A percentile compares a stretch with the other conserved stretches of the same genome.
These are phyloP conservation scores for Annulohypoxylon bovei DNA, from an alignment of 495 filamentous ascomycete species.

Conservation along the genomic window DNA sequence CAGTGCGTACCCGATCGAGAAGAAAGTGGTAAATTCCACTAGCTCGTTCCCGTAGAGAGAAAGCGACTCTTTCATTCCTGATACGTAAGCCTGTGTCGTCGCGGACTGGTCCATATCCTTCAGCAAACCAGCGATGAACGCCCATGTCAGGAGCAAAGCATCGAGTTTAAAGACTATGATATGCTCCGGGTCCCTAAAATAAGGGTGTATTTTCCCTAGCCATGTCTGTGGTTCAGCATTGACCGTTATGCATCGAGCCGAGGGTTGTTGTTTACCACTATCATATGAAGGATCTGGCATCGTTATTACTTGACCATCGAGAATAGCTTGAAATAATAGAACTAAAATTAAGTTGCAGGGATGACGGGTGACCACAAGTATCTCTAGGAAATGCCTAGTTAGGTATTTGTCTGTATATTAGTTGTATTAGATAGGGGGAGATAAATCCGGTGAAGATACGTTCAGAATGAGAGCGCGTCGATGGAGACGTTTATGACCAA, in stretches of 20 bases:
- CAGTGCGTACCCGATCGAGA: conserved; percentile 63
- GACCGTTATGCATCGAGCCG: background rate
- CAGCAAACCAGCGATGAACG: conserved; percentile 46
- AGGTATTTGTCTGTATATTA: no score
- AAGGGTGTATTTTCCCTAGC: conserved; percentile 23
- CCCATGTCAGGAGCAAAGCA: conserved; percentile 40
- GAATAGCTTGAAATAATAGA: no score
- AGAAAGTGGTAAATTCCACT: conserved; percentile 55
- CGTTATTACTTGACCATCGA: background rate
- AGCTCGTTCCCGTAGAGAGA: conserved; percentile 58
- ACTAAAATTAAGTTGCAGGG: no score
- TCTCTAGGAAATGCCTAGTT: no score
- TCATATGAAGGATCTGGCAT: background rate
- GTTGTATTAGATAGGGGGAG: no score
- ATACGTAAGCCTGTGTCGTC: conserved; percentile 62
- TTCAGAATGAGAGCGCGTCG: no score
- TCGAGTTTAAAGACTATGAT: conserved; percentile 45
- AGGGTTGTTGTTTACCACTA: background rate
- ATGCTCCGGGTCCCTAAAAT: conserved; percentile 13
- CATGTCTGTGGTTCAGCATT: background rate
- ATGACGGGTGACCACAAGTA: no score
- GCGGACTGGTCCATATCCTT: conserved; percentile 58
- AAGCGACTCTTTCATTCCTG: conserved; percentile 63
- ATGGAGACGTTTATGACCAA: no score
- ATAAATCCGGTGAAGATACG: no score